Evolutionary conservation across 1,284 basidiomycete species (phyloP).

Genomic region (Coriolopsis trogii): DNA sequence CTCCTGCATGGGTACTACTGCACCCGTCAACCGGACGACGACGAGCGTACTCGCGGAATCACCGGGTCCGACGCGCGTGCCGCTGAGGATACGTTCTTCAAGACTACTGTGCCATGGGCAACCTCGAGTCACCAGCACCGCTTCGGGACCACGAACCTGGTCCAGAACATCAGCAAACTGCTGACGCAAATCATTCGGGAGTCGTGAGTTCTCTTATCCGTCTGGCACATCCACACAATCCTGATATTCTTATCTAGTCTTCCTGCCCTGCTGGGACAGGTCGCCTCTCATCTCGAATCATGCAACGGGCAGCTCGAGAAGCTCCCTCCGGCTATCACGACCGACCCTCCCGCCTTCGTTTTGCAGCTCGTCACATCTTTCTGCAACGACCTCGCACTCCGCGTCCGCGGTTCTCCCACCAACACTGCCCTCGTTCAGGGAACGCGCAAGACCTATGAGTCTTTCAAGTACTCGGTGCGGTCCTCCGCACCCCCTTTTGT

Average conservation of each 20-base stretch:
- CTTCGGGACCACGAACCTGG: conserved; percentile 61
- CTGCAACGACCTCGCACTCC: conserved; percentile 39
- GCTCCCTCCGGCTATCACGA: conserved; percentile 45
- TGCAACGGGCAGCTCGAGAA: conserved; percentile 39
- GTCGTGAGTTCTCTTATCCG: conserved; percentile 8
- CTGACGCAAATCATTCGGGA: conserved; percentile 40
- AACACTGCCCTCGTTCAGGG: conserved; percentile 17
- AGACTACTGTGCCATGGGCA: conserved; percentile 53
- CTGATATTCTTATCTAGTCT: conserved; percentile 36
- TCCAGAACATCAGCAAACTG: conserved; percentile 52
- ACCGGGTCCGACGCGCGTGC: conserved; percentile 42
- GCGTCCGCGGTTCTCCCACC: conserved; percentile 37
- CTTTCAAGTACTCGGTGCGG: conserved; percentile 10
- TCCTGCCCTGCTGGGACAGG: conserved; percentile 39
- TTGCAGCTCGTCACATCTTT: conserved; percentile 50
- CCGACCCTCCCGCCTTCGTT: conserved; percentile 50
- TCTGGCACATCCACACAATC: neutral
- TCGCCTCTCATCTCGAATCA: conserved; percentile 38
- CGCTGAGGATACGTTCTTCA: conserved; percentile 50
- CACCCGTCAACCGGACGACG: conserved; percentile 66
- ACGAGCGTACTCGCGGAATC: conserved; percentile 45
- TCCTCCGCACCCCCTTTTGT: conserved; percentile 44
- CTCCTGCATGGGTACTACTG: conserved; percentile 68
- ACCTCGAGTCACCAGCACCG: conserved; percentile 42
- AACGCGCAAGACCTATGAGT: conserved; percentile 5